Evolutionary conservation across 257 asterid species (phyloP).

Genomic region (Solanum clarkiae): DNA sequence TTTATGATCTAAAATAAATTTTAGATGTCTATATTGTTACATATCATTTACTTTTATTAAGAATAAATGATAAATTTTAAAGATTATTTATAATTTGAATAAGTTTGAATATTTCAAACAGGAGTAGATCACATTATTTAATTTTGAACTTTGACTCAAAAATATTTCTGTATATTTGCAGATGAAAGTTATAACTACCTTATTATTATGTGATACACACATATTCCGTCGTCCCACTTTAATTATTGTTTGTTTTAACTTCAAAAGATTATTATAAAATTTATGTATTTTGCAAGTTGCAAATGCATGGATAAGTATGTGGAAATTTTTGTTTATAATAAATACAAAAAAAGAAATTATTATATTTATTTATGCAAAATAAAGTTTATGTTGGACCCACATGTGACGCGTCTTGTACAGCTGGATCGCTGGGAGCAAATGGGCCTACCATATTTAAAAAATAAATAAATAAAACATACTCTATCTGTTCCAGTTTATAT

Average conservation of each 20-base stretch:
- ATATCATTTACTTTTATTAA: too few species aligned
- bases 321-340: not conserved
- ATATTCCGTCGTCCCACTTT: too few species aligned
- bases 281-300: not conserved
- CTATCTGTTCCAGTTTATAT: too few species aligned
- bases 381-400: not conserved
- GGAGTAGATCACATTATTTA: not conserved
- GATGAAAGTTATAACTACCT: not conserved
- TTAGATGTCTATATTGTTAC: too few species aligned
- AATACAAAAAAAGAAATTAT: not conserved
- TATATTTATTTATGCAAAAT: not conserved
- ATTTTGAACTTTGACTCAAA: not conserved
- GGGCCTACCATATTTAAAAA: too few species aligned
- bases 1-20: accelerated
- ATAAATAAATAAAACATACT: too few species aligned
- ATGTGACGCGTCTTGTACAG: constrained; percentile 11
- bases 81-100: too few species aligned
- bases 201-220: not conserved
- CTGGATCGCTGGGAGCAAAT: not conserved
- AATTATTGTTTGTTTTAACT: not conserved
- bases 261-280: not conserved
- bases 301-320: not conserved
- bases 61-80: too few species aligned
- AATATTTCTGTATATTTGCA: not conserved
- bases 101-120: not conserved